phyloP scores from a whole-genome alignment of 495 filamentous ascomycete species.

The Aspergillus panamensis region DNA sequence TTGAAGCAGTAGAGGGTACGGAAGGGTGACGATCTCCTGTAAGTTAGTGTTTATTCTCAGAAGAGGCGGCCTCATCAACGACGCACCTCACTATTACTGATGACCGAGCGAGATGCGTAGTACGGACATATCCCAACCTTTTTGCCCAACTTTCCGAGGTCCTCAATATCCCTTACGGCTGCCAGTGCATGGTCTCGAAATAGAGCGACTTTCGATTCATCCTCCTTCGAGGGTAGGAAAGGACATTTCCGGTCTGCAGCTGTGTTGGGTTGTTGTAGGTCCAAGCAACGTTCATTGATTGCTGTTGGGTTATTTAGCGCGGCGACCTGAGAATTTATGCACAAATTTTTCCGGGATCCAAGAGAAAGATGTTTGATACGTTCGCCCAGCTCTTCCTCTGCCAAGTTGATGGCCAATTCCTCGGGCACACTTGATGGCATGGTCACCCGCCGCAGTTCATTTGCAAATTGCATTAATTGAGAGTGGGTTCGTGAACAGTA shows the following conservation, averaged over 20 bases:
- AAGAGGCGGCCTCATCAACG: not conserved
- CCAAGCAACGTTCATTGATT: conserved; percentile 93
- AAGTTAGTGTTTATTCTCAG: conserved; percentile 15
- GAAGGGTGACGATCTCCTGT: conserved; percentile 82
- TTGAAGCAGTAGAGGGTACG: conserved; percentile 88
- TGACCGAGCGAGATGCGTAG: conserved; percentile 82
- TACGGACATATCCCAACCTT: conserved; percentile 87
- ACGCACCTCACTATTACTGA: conserved; percentile 71
- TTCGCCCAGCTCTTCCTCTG: conserved; percentile 46
- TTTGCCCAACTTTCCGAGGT: conserved; percentile 74
- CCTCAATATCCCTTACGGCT: conserved; percentile 88
- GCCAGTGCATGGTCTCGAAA: conserved; percentile 89
- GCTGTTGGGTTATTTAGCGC: conserved; percentile 69
- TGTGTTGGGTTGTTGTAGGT: conserved; percentile 74
- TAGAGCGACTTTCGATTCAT: conserved; percentile 64
- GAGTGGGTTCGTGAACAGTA: conserved; percentile 96
- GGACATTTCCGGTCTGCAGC: conserved; percentile 66
- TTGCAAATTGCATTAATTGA: conserved; percentile 89
- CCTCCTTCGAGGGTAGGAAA: conserved; percentile 75
- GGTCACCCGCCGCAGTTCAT: conserved; percentile 77
- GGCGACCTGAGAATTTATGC: conserved; percentile 81
- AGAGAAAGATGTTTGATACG: conserved; percentile 80
- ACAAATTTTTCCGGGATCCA: conserved; percentile 88
- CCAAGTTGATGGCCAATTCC: conserved; percentile 27
- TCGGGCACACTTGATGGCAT: conserved; percentile 60